A percentile compares a stretch with the other conserved stretches of the same genome.
Evolutionary conservation across 306 rosid species (phyloP).

Genomic region (Corylus heterophylla): DNA sequence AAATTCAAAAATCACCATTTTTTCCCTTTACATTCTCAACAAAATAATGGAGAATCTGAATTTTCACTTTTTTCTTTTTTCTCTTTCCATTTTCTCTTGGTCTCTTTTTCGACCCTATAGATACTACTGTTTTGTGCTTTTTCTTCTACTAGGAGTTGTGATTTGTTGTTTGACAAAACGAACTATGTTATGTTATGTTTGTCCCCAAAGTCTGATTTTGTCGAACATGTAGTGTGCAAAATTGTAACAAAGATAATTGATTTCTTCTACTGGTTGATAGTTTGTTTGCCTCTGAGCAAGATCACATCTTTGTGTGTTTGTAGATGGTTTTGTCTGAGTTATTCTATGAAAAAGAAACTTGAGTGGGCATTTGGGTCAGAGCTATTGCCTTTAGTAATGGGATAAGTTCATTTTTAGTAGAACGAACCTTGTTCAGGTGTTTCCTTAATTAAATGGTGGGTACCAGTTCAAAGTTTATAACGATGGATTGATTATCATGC

Average conservation of each 20-base stretch:
- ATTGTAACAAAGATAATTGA: neutral
- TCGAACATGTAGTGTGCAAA: constrained; percentile 9
- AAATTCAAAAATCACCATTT: too few relatives aligned
- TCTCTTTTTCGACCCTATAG: neutral
- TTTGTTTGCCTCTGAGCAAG: neutral
- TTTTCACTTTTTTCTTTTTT: neutral
- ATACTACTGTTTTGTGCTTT: neutral
- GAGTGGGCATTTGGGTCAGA: neutral
- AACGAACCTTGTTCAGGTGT: neutral
- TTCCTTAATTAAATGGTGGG: neutral
- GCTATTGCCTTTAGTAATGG: neutral
- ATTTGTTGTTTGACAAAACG: neutral
- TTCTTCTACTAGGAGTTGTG: neutral
- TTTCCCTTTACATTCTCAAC: too few relatives aligned
- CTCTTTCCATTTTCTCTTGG: neutral
- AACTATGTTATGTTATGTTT: neutral
- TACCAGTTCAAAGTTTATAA: neutral
- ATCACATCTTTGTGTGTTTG: neutral
- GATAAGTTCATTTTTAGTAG: neutral
- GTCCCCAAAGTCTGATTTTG: constrained; percentile 2
- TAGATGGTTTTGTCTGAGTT: neutral
- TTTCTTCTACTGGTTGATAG: neutral
- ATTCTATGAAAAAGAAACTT: neutral
- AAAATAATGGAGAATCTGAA: too few relatives aligned
- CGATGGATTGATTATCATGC: neutral